A percentile compares a stretch with the other conserved stretches of the same genome.
phyloP scores from a whole-genome alignment of 345 rosid species.

The Psidium friedrichsthalianum region DNA sequence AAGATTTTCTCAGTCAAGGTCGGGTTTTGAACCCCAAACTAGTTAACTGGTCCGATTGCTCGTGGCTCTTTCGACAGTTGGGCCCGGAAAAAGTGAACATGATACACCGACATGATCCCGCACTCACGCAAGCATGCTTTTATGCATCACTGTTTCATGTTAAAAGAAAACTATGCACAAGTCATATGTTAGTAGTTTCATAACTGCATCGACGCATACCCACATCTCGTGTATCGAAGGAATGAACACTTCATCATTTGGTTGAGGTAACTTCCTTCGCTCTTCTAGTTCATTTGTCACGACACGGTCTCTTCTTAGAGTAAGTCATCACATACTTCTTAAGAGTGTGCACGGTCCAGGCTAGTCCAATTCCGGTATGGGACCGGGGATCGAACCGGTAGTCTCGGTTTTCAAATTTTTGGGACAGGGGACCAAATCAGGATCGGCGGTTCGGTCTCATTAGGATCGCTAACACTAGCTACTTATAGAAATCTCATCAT shows the following conservation, averaged over 20 bases:
- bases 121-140: not conserved
- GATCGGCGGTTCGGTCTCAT: too few species aligned
- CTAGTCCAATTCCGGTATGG: too few species aligned
- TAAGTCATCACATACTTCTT: not conserved
- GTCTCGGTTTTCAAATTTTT: too few species aligned
- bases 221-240: not conserved
- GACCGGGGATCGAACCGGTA: too few species aligned
- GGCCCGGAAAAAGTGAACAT: not conserved
- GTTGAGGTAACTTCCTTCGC: not conserved
- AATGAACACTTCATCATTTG: not conserved
- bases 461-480: too few species aligned
- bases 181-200: not conserved
- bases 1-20: too few species aligned
- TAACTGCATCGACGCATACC: not conserved
- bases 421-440: too few species aligned
- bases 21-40: too few species aligned
- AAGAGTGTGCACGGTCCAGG: too few species aligned
- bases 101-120: not conserved
- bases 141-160: not conserved
- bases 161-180: not conserved
- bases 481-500: too few species aligned
- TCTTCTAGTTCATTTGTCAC: not conserved
- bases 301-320: not conserved
- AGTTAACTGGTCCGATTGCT: too few species aligned
- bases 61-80: too few species aligned